Percentiles rank a stretch among this genome's conserved stretches.
Conservation (phyloP, 257 asterid genomes). For the Galeopsis tetrahit region DNA sequence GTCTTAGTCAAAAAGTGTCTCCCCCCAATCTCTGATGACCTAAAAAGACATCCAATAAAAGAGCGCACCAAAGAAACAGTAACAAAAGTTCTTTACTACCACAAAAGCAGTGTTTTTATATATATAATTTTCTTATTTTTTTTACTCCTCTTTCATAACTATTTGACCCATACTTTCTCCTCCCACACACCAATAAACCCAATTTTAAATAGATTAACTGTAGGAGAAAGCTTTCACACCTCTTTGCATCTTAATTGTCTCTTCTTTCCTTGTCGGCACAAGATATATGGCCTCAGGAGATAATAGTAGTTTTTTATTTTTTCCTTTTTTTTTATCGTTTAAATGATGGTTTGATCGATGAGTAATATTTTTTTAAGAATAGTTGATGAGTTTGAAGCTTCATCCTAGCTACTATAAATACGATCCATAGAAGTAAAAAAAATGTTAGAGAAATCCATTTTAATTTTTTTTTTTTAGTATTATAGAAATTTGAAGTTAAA, state of each 20-base stretch:
- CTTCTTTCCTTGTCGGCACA: neutral
- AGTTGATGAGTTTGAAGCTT: no score
- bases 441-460: no score
- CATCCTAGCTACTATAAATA: no score
- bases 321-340: no score
- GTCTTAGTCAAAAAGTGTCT: slow-evolving; percentile 69
- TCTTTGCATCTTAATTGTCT: neutral
- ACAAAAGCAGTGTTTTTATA: slow-evolving; percentile 55
- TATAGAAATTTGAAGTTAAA: no score
- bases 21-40: slow-evolving; percentile 61
- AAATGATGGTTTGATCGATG: no score
- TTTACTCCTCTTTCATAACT: slow-evolving; percentile 6
- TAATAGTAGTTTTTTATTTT: no score
- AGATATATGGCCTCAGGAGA: no score
- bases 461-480: no score
- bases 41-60: slow-evolving; percentile 66
- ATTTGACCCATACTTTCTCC: slow-evolving; percentile 38
- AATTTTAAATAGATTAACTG: slow-evolving; percentile 23
- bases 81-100: slow-evolving; percentile 47
- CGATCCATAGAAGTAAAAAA: no score
- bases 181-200: slow-evolving; percentile 27
- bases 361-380: no score
- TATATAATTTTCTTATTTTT: neutral
- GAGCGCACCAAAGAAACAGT: slow-evolving; percentile 50
- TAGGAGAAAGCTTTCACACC: slow-evolving; percentile 16